Evolutionary conservation across 192 early-diverging fungal species (phyloP).

Genomic region (Coemansia erecta): DNA sequence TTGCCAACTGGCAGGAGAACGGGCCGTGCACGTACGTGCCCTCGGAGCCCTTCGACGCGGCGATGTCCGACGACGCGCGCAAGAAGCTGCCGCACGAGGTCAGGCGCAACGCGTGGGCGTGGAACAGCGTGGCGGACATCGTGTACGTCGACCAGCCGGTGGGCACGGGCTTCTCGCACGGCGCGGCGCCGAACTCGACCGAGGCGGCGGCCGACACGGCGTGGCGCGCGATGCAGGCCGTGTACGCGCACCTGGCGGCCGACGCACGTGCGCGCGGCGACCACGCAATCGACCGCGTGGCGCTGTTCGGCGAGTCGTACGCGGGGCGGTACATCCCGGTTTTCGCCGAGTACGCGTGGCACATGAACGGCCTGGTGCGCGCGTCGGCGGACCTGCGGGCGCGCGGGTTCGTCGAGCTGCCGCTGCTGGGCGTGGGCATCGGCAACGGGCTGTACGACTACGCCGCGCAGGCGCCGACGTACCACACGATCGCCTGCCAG

Average conservation of each 20-base stretch:
- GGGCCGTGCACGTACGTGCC: conserved; percentile 62
- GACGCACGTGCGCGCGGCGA: conserved; percentile 14
- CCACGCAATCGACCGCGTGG: conserved; percentile 15
- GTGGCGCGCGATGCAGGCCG: conserved; percentile 53
- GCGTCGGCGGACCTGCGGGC: conserved; percentile 14
- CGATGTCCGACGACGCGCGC: conserved; percentile 38
- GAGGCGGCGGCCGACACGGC: conserved; percentile 46
- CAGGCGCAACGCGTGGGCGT: conserved; percentile 55
- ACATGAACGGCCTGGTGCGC: conserved; percentile 33
- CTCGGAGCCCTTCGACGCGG: background rate
- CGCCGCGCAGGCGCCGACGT: conserved; percentile 29
- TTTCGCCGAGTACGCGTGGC: conserved; percentile 42
- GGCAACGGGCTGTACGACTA: conserved; percentile 58
- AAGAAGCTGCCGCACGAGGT: conserved; percentile 44
- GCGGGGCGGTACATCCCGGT: conserved; percentile 56
- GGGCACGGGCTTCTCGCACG: conserved; percentile 73
- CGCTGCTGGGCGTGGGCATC: conserved; percentile 53
- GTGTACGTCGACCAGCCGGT: conserved; percentile 58
- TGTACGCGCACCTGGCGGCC: conserved; percentile 22
- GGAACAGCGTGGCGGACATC: conserved; percentile 71
- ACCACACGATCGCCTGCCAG: conserved; percentile 46
- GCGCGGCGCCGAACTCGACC: conserved; percentile 49
- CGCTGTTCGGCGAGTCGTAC: conserved; percentile 59
- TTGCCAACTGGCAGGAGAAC: conserved; percentile 74
- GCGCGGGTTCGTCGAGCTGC: conserved; percentile 31